These are phyloP conservation scores for Candida awuae DNA, from an alignment of 805 yeast genomes.

Conservation along the genomic window DNA sequence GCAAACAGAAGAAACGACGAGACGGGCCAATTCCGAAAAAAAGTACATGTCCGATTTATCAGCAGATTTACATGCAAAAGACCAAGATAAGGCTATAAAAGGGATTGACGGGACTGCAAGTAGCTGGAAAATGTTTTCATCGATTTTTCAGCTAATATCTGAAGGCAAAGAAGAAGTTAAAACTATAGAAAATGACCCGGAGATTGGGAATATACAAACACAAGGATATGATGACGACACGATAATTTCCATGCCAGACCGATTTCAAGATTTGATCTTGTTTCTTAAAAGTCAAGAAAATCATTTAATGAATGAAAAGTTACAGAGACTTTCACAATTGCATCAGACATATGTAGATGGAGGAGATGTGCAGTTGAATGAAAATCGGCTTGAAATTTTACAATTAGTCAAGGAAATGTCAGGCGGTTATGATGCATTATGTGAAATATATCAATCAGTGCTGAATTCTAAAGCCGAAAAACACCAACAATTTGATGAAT, in stretches of 20 bases:
- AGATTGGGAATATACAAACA: too few relatives aligned
- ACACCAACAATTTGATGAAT: conserved; percentile 24
- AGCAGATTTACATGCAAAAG: too few relatives aligned
- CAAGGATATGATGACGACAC: too few relatives aligned
- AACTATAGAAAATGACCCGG: too few relatives aligned
- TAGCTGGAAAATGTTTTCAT: too few relatives aligned
- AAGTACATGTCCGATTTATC: too few relatives aligned
- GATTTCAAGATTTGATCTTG: conserved; percentile 24
- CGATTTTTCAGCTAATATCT: too few relatives aligned
- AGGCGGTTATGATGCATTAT: conserved; percentile 36
- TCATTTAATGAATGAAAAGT: conserved; percentile 20
- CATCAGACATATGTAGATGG: conserved; percentile 26
- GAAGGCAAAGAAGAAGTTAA: too few relatives aligned
- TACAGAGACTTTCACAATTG: conserved; percentile 14
- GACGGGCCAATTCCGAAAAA: too few relatives aligned
- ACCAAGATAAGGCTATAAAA: too few relatives aligned
- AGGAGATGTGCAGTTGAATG: conserved; percentile 30
- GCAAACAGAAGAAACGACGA: too few relatives aligned
- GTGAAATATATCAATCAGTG: conserved; percentile 39
- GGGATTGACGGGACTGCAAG: too few relatives aligned
- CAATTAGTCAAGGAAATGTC: conserved; percentile 30
- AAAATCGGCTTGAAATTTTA: conserved; percentile 25
- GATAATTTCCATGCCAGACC: not conserved
- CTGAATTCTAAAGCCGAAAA: conserved; percentile 16
- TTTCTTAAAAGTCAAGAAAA: conserved; percentile 28